phyloP scores from a whole-genome alignment of 345 rosid genomes.

The Eucalyptus cloeziana region DNA sequence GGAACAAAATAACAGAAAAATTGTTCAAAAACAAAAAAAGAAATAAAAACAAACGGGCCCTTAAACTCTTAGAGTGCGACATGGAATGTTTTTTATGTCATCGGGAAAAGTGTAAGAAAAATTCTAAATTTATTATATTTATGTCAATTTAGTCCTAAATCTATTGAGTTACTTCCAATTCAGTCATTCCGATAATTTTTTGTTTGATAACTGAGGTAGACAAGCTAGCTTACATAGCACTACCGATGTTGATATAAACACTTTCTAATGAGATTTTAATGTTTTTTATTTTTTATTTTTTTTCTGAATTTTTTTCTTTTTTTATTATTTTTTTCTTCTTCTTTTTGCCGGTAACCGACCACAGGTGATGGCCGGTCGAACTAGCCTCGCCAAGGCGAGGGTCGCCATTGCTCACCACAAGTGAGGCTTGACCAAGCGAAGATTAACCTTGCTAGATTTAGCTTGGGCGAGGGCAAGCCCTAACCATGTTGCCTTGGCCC shows the following conservation, averaged over 20 bases:
- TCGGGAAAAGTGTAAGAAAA: background rate
- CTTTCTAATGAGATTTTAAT: background rate
- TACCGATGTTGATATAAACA: background rate
- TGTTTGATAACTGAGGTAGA: fast-evolving
- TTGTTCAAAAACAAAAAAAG: no score
- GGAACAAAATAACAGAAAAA: no score
- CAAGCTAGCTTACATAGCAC: background rate
- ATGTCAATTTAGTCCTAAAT: no score
- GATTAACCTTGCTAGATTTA: background rate
- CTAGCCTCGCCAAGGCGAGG: fast-evolving
- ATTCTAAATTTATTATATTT: no score
- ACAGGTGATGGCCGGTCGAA: fast-evolving
- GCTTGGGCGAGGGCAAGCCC: background rate
- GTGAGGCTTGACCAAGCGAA: background rate
- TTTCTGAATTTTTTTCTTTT: no score
- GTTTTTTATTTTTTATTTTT: no score
- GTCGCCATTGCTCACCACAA: background rate
- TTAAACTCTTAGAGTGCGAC: background rate
- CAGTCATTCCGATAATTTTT: no score
- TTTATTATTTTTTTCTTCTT: no score
- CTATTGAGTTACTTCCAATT: no score
- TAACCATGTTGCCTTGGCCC: background rate
- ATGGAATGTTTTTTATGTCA: background rate
- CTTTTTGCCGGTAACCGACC: fast-evolving
- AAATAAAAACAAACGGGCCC: no score